Conservation (phyloP, 2,329 filamentous ascomycete species). For the Aspergillus pseudoviridinutans region DNA sequence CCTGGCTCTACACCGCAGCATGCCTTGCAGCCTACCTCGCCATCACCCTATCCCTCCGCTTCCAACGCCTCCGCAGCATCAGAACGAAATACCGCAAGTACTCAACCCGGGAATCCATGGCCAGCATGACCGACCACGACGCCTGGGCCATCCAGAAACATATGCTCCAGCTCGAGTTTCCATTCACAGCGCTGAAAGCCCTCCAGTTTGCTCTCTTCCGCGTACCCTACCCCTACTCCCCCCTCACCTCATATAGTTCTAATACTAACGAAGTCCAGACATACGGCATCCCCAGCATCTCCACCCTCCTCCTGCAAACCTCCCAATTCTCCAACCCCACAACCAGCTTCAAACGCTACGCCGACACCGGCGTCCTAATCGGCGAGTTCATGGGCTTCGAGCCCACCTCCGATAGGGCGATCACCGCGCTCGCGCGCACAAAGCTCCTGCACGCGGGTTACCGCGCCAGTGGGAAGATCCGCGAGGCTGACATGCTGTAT, state of each 20-base stretch:
- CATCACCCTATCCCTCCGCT: slow-evolving; percentile 23
- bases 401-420: slow-evolving; percentile 42
- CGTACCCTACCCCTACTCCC: slow-evolving; percentile 40
- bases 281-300: slow-evolving; percentile 56
- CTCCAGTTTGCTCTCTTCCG: slow-evolving; percentile 59
- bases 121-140: slow-evolving; percentile 53
- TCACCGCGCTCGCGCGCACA: slow-evolving; percentile 57
- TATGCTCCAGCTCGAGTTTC: slow-evolving; percentile 54
- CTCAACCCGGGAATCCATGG: slow-evolving; percentile 42
- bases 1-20: slow-evolving; percentile 1
- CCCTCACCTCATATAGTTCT: too few relatives aligned
- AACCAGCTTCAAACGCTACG: slow-evolving; percentile 50
- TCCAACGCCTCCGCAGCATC: slow-evolving; percentile 30
- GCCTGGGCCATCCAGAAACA: slow-evolving; percentile 49
- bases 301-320: slow-evolving; percentile 47
- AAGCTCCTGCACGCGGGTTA: slow-evolving; percentile 61
- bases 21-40: slow-evolving; percentile 16
- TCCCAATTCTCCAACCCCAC: slow-evolving; percentile 45
- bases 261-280: slow-evolving; percentile 33
- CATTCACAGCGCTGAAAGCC: slow-evolving; percentile 47
- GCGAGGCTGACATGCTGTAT: slow-evolving; percentile 61
- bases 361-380: slow-evolving; percentile 50
- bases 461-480: slow-evolving; percentile 56
- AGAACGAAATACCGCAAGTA: slow-evolving; percentile 40
- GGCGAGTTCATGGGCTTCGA: slow-evolving; percentile 46